A percentile compares a stretch with the other conserved stretches of the same genome.
These are phyloP conservation scores for Tolypocladium ophioglossoides DNA, from an alignment of 2,329 filamentous ascomycete species.

Conservation along the genomic window DNA sequence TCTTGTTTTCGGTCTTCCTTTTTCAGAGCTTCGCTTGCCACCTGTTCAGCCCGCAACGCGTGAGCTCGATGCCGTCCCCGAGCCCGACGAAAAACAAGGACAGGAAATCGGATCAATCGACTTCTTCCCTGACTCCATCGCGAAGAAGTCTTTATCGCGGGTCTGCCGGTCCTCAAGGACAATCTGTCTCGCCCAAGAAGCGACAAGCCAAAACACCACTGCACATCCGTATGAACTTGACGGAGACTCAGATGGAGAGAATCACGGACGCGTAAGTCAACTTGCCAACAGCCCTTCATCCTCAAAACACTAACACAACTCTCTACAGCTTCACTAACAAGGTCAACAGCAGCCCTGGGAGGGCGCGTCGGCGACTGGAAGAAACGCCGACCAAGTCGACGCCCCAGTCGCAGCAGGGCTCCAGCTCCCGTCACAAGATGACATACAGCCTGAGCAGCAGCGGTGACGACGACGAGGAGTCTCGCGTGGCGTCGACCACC, in stretches of 20 bases:
- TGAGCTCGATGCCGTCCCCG: neutral
- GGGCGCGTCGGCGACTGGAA: conserved; percentile 8
- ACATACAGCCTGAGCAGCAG: conserved; percentile 4
- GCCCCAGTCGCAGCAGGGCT: conserved; percentile 7
- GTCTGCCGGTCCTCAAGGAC: conserved; percentile 13
- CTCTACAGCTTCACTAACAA: conserved; percentile 21
- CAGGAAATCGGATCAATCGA: conserved; percentile 13
- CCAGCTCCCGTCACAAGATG: neutral
- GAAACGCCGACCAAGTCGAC: conserved; percentile 11
- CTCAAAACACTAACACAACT: conserved; percentile 5
- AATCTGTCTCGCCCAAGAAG: conserved; percentile 20
- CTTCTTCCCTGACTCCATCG: conserved; percentile 16
- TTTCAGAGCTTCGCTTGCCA: neutral
- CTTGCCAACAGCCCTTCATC: neutral
- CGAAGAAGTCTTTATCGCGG: conserved; percentile 27
- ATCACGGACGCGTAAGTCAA: conserved; percentile 32
- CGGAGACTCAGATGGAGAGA: conserved; percentile 36
- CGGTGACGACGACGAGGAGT: neutral
- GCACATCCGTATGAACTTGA: conserved; percentile 36
- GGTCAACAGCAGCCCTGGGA: conserved; percentile 14
- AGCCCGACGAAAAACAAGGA: conserved; percentile 7
- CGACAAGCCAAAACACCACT: conserved; percentile 25
- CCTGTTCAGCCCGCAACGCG: neutral
- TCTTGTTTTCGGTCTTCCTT: neutral
- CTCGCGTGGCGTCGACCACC: conserved; percentile 9